Base-by-base conservation (phyloP, 371 early-diverging fungal genomes). In the Capniomyces stellatus region DNA sequence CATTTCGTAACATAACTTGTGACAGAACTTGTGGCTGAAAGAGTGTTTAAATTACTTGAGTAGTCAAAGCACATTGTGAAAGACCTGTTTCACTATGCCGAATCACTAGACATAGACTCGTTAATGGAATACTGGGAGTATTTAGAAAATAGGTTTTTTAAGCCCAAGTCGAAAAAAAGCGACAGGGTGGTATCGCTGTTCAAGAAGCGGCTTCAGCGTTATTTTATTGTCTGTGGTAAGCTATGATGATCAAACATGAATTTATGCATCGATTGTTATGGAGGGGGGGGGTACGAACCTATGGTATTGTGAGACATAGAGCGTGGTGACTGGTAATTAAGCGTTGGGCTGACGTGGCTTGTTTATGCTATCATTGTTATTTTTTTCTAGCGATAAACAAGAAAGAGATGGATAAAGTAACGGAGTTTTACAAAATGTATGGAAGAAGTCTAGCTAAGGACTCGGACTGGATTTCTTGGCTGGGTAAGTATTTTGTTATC, bases 391-490 rank as follows among this genome's bases (percentile, higher is more conserved):
- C 67, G 10, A 43, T 56, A 15, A 29, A 43, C 13, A 41, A 47
- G 23, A 52, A 29, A n/a, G 39, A 46, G 56, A 57, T 57, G 25
- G 22, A n/a, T 3, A 40, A 23, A 23, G 49, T 66, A 21, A 61
- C 61, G 1, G 46, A 24, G 42, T 66, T 63, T 25, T 59, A 66
- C 57, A 55, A 51, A 23, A 43, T 27, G 40, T 59, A 66, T 22
- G 67, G 67, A n/a, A 46, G 29, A 3, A 27, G 39, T 43, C 67
- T 66, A 15, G 61, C 59, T 3, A 60, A 63, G 39, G 67, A 59
- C 39, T 60, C 64, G 41, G 67, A 66, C 49, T 66, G 67, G 67
- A 52, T 66, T 15, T 65, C 67, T 15, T 66, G 67, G 67, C 63
- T 66, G 13, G 67, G 44, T 44, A 44, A 22, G 19, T 22, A 44